phyloP scores from a whole-genome alignment of 2,329 filamentous ascomycete genomes.

The Penicillium sclerotigenum region DNA sequence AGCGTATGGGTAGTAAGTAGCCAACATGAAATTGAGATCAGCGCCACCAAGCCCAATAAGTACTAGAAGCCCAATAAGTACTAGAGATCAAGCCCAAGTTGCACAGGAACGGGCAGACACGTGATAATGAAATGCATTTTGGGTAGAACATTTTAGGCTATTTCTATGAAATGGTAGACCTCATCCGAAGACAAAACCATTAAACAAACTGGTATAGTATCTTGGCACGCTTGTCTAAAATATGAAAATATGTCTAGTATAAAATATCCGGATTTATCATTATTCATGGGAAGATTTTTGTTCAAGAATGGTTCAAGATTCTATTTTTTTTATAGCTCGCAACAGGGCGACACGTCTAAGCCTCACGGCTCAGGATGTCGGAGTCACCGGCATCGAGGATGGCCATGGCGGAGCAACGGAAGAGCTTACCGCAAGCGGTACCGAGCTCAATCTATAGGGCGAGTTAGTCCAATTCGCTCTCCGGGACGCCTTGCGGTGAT shows the following conservation, averaged over 20 bases:
- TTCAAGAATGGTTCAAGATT: conserved; percentile 13
- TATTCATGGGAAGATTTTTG: background rate
- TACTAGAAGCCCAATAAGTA: background rate
- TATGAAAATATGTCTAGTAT: background rate
- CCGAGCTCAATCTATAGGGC: conserved; percentile 85
- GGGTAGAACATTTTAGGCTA: conserved; percentile 9
- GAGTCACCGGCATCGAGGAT: conserved; percentile 97
- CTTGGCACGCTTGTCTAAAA: background rate
- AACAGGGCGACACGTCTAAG: conserved; percentile 16
- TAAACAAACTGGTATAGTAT: background rate
- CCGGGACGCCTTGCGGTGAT: conserved; percentile 21
- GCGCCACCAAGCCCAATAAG: background rate
- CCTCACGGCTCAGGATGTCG: conserved; percentile 68
- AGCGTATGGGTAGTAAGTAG: background rate
- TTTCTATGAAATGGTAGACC: background rate
- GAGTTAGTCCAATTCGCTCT: conserved; percentile 26
- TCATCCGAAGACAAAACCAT: background rate
- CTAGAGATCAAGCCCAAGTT: background rate
- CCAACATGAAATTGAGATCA: background rate
- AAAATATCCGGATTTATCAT: background rate
- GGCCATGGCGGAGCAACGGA: conserved; percentile 96
- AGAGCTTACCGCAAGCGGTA: conserved; percentile 98
- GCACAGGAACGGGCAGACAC: background rate
- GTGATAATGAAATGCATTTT: background rate
- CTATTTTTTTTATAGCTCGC: conserved; percentile 9